These are phyloP conservation scores for Marasmius tenuissimus DNA, from an alignment of 1,284 basidiomycete species.

Conservation along the genomic window DNA sequence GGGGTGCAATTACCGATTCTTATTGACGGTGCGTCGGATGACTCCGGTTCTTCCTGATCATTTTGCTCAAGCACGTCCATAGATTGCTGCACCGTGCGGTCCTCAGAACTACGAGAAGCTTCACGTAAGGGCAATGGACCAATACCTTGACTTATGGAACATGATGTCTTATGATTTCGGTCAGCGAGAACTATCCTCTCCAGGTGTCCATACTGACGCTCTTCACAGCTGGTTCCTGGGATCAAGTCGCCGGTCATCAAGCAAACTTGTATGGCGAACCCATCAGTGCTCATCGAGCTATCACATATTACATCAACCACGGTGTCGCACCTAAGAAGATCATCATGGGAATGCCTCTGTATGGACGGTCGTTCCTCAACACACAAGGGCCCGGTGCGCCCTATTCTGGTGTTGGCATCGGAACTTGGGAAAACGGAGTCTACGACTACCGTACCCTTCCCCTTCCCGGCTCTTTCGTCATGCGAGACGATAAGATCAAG, in stretches of 20 bases:
- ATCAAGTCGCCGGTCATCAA: constrained; percentile 80
- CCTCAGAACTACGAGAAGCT: constrained; percentile 81
- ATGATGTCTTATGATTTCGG: constrained; percentile 91
- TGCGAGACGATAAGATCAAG: constrained; percentile 53
- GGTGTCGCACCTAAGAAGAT: constrained; percentile 83
- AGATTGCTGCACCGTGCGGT: constrained; percentile 96
- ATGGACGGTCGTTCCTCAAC: constrained; percentile 89
- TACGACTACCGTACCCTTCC: constrained; percentile 83
- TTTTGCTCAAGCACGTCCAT: constrained; percentile 6
- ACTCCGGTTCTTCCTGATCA: neutral
- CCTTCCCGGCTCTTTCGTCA: constrained; percentile 61
- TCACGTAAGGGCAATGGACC: constrained; percentile 83
- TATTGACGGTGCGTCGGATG: constrained; percentile 63
- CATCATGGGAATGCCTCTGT: constrained; percentile 87
- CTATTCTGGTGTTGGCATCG: constrained; percentile 75
- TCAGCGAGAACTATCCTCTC: constrained; percentile 30
- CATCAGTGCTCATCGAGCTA: constrained; percentile 66
- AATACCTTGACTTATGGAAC: constrained; percentile 92
- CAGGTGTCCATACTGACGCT: neutral
- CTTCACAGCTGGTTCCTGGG: constrained; percentile 77
- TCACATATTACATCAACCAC: constrained; percentile 69
- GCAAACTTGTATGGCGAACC: constrained; percentile 78
- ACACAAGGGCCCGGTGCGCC: constrained; percentile 80
- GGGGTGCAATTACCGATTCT: constrained; percentile 60
- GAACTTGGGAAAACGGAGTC: constrained; percentile 78